Evolutionary conservation across 495 filamentous ascomycete species (phyloP).

Genomic region (Entonaema liquescens): DNA sequence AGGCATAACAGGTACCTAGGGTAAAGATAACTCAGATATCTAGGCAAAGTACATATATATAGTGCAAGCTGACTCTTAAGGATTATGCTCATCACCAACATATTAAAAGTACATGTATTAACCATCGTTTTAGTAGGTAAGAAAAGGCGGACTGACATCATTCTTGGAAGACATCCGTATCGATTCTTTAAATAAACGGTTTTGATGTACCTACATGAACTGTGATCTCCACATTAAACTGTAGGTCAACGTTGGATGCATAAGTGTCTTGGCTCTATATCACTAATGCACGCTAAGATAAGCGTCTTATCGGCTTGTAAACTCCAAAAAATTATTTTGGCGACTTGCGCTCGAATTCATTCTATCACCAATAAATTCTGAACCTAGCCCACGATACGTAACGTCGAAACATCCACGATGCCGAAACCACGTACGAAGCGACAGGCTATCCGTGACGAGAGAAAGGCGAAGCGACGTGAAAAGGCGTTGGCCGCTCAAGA

Average conservation of each 20-base stretch:
- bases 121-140: too few relatives aligned
- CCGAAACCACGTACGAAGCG: conserved; percentile 51
- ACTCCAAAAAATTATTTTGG: conserved; percentile 18
- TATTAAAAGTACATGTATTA: too few relatives aligned
- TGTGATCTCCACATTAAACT: too few relatives aligned
- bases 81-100: too few relatives aligned
- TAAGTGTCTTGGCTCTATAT: not conserved
- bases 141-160: too few relatives aligned
- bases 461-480: conserved; percentile 53
- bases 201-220: too few relatives aligned
- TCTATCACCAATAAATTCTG: conserved; percentile 3
- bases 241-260: not conserved
- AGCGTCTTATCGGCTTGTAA: conserved; percentile 15
- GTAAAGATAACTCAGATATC: too few relatives aligned
- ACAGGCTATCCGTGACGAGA: conserved; percentile 58
- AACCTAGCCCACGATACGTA: not conserved
- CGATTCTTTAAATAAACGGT: too few relatives aligned
- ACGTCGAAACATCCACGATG: conserved; percentile 24
- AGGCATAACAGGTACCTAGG: too few relatives aligned
- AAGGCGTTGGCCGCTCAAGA: conserved; percentile 45
- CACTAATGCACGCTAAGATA: conserved; percentile 24
- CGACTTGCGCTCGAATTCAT: not conserved
- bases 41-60: too few relatives aligned
- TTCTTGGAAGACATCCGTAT: too few relatives aligned
- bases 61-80: too few relatives aligned